A percentile compares a stretch with the other conserved stretches of the same genome.
Conservation (phyloP, 495 filamentous ascomycete genomes). For the Talaromyces ruber region DNA sequence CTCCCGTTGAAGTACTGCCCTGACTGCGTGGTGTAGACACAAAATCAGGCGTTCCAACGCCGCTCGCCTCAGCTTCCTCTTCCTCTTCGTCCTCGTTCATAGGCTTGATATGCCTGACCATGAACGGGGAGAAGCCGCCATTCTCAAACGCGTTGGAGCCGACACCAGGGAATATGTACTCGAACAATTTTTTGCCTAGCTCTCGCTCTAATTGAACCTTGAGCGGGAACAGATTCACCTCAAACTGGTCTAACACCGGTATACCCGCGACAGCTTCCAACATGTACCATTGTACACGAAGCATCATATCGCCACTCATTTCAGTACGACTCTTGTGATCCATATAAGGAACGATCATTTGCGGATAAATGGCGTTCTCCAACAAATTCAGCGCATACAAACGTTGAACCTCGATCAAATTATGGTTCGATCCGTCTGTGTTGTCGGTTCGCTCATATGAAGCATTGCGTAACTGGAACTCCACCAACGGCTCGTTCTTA, state of each 20-base stretch:
- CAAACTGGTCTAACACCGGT: slow-evolving; percentile 94
- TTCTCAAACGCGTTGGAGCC: slow-evolving; percentile 50
- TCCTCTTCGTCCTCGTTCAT: slow-evolving; percentile 31
- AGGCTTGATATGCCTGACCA: slow-evolving; percentile 68
- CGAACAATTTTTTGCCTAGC: slow-evolving; percentile 87
- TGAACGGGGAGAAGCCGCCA: slow-evolving; percentile 68
- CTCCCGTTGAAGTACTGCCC: slow-evolving; percentile 20
- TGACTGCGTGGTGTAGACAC: slow-evolving; percentile 18
- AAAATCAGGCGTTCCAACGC: slow-evolving; percentile 23
- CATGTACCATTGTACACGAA: slow-evolving; percentile 94
- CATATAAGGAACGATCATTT: slow-evolving; percentile 85
- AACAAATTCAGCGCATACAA: slow-evolving; percentile 83
- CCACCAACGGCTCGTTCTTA: slow-evolving; percentile 77
- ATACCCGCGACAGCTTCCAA: slow-evolving; percentile 97
- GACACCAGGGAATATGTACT: slow-evolving; percentile 91
- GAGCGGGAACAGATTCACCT: slow-evolving; percentile 86
- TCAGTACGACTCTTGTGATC: slow-evolving; percentile 51
- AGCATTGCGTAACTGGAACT: slow-evolving; percentile 84
- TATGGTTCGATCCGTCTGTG: slow-evolving; percentile 91
- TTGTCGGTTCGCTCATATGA: slow-evolving; percentile 93
- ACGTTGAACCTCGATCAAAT: slow-evolving; percentile 74
- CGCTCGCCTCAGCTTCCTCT: slow-evolving; percentile 52
- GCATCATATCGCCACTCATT: slow-evolving; percentile 59
- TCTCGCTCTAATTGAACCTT: slow-evolving; percentile 92
- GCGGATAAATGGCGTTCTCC: slow-evolving; percentile 83